These are phyloP conservation scores for Mixia osmundae DNA, from an alignment of 1,284 basidiomycete genomes.

Conservation along the genomic window DNA sequence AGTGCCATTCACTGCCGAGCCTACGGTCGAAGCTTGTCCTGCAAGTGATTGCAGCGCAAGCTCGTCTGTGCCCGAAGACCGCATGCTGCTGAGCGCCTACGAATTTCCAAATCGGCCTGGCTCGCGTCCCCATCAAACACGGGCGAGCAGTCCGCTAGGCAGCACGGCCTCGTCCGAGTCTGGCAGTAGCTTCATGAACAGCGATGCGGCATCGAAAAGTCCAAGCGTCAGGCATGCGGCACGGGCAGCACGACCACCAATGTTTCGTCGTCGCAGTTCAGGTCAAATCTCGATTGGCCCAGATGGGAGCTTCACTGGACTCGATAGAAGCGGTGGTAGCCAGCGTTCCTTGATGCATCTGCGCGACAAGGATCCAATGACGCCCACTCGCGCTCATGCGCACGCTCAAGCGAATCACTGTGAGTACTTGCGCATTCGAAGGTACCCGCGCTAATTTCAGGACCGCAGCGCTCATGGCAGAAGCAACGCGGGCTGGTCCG, in stretches of 20 bases:
- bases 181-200: neutral
- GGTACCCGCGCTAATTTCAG: neutral
- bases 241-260: too few species aligned
- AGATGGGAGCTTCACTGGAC: slow-evolving; percentile 10
- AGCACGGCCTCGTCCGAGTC: slow-evolving; percentile 1
- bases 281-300: slow-evolving; percentile 12
- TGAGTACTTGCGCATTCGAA: too few species aligned
- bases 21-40: neutral
- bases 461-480: neutral
- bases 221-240: neutral
- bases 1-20: slow-evolving; percentile 7
- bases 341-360: slow-evolving; percentile 1
- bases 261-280: slow-evolving; percentile 15
- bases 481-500: neutral
- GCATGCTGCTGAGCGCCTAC: slow-evolving; percentile 5
- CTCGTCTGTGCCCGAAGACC: neutral
- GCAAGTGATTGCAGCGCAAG: neutral
- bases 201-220: too few species aligned
- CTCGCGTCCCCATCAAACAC: slow-evolving; percentile 5
- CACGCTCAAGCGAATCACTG: slow-evolving; percentile 20
- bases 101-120: neutral
- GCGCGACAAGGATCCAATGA: slow-evolving; percentile 17
- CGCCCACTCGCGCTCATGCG: slow-evolving; percentile 16
- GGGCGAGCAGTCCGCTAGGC: slow-evolving; percentile 3
- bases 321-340: slow-evolving; percentile 10